Percentiles rank a stretch among this genome's conserved stretches.
These are phyloP conservation scores for Wallemia hederae DNA, from an alignment of 1,284 basidiomycete genomes.

Conservation along the genomic window DNA sequence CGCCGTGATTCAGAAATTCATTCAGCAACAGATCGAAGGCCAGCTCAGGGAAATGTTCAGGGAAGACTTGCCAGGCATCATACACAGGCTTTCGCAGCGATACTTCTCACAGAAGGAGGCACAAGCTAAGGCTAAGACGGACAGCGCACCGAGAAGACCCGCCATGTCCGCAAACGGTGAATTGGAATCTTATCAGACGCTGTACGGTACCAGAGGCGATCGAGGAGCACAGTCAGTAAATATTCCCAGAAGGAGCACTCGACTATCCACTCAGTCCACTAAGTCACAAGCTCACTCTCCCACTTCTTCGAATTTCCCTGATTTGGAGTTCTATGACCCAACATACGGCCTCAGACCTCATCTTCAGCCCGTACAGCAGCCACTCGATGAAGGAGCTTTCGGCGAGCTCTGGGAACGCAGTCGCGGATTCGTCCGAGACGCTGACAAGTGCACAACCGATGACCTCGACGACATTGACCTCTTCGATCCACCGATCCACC, in stretches of 20 bases:
- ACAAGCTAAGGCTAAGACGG: slow-evolving; percentile 38
- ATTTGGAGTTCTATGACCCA: slow-evolving; percentile 74
- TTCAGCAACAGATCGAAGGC: slow-evolving; percentile 85
- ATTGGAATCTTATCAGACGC: slow-evolving; percentile 75
- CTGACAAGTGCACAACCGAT: slow-evolving; percentile 1
- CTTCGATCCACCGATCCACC: not conserved
- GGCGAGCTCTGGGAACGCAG: slow-evolving; percentile 34
- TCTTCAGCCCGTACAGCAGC: slow-evolving; percentile 43
- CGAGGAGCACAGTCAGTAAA: not conserved
- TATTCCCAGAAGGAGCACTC: slow-evolving; percentile 8
- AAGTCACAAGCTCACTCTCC: slow-evolving; percentile 9
- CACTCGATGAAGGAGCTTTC: slow-evolving; percentile 38
- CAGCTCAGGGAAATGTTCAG: slow-evolving; percentile 94
- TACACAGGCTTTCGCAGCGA: slow-evolving; percentile 76
- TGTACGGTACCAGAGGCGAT: slow-evolving; percentile 40
- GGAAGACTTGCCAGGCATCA: slow-evolving; percentile 86
- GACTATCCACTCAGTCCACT: slow-evolving; percentile 11
- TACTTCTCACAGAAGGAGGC: slow-evolving; percentile 27
- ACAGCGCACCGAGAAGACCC: slow-evolving; percentile 34
- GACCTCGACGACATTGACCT: slow-evolving; percentile 4
- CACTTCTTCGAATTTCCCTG: slow-evolving; percentile 31
- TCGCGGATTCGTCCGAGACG: slow-evolving; percentile 34
- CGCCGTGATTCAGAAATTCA: slow-evolving; percentile 85
- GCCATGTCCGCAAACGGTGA: slow-evolving; percentile 32
- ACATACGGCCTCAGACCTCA: slow-evolving; percentile 76